These are phyloP conservation scores for Dactylellina sp. DNA, from an alignment of 2,329 filamentous ascomycete species.

Conservation along the genomic window DNA sequence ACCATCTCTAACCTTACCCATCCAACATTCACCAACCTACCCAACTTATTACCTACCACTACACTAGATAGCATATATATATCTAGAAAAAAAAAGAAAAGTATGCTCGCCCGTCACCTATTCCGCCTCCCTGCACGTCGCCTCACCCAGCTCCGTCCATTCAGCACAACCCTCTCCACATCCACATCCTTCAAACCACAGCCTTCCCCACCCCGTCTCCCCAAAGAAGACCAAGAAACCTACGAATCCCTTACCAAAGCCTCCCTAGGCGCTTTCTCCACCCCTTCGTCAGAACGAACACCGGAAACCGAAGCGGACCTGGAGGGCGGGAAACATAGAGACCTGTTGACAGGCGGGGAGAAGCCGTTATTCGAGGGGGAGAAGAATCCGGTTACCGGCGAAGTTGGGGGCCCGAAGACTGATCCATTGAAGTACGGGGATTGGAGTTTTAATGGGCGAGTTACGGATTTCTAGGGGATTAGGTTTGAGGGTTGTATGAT, in stretches of 20 bases:
- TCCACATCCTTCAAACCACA: constrained; percentile 62
- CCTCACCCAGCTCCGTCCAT: constrained; percentile 24
- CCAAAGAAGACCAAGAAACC: constrained; percentile 86
- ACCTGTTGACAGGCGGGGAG: constrained; percentile 76
- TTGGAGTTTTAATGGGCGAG: constrained; percentile 95
- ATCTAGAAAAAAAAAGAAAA: background rate
- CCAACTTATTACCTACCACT: background rate
- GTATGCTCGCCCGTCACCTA: constrained; percentile 1
- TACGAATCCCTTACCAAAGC: constrained; percentile 86
- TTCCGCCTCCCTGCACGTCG: constrained; percentile 5
- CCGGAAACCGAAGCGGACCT: constrained; percentile 59
- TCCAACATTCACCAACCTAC: background rate
- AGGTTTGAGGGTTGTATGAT: no score
- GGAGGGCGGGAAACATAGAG: constrained; percentile 72
- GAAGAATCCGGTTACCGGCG: constrained; percentile 89
- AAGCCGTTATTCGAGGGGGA: constrained; percentile 94
- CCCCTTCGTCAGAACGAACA: constrained; percentile 59
- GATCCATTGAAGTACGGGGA: constrained; percentile 82
- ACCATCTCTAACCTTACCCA: background rate
- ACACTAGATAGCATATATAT: no score
- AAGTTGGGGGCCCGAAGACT: constrained; percentile 96
- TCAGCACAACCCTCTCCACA: constrained; percentile 64
- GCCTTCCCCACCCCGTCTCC: constrained; percentile 85
- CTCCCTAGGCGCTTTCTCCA: constrained; percentile 82
- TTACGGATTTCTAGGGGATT: constrained; percentile 80